Evolutionary conservation across 371 early-diverging fungal genomes (phyloP).

Genomic region (Phascolomyces articulosus): DNA sequence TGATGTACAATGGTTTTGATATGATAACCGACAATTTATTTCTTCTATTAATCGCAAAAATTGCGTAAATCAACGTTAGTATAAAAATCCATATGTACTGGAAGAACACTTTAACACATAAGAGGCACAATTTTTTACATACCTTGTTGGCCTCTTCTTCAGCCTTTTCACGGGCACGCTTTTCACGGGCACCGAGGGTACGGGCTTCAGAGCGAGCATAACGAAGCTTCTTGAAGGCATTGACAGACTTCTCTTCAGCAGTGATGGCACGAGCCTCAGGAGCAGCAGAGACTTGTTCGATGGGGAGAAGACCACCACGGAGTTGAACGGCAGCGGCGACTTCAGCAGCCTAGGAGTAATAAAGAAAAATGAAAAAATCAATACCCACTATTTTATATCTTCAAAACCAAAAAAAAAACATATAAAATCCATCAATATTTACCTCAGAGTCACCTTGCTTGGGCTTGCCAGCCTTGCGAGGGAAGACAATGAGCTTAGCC

Average conservation of each 20-base stretch:
- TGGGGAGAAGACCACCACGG: constrained; percentile 74
- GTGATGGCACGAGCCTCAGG: constrained; percentile 87
- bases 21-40: constrained; percentile 12
- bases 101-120: too few species aligned
- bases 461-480: constrained; percentile 88
- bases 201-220: constrained; percentile 86
- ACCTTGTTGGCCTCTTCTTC: constrained; percentile 88
- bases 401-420: too few species aligned
- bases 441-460: constrained; percentile 77
- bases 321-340: constrained; percentile 76
- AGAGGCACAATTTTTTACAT: too few species aligned
- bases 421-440: constrained; percentile 10
- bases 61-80: not conserved
- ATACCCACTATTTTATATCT: not conserved
- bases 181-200: constrained; percentile 85
- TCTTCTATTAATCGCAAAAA: constrained; percentile 9
- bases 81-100: too few species aligned
- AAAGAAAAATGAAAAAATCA: not conserved
- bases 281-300: constrained; percentile 66
- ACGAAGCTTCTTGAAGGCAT: constrained; percentile 89
- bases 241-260: constrained; percentile 80
- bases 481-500: constrained; percentile 93
- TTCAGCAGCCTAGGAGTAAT: constrained; percentile 64
- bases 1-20: constrained; percentile 8
- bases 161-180: constrained; percentile 80